phyloP scores from a whole-genome alignment of 768 basidiomycete species.

The Cystoderma amianthinum region DNA sequence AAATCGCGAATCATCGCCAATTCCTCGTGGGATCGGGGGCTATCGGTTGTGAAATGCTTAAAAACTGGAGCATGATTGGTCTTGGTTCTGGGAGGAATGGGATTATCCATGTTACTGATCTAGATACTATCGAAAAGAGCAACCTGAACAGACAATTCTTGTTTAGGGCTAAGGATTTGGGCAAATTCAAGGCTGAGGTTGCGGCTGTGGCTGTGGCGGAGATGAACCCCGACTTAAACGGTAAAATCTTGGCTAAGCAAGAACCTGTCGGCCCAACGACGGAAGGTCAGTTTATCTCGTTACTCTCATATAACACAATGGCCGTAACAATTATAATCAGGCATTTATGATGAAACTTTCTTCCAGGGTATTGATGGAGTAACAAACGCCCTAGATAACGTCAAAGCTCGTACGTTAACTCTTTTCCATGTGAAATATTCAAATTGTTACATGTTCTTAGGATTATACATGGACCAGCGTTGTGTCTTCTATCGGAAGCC shows the following conservation, averaged over 20 bases:
- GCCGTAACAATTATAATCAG: too few species aligned
- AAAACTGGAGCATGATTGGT: constrained; percentile 99
- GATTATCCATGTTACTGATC: constrained; percentile 86
- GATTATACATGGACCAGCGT: constrained; percentile 96
- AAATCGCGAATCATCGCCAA: constrained; percentile 82
- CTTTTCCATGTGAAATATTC: neutral
- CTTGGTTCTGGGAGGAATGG: constrained; percentile 76
- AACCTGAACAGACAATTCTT: constrained; percentile 98
- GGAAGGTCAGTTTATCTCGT: constrained; percentile 80
- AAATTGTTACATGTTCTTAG: constrained; percentile 25
- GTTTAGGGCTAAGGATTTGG: constrained; percentile 93
- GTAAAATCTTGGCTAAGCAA: constrained; percentile 84
- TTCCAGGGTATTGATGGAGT: constrained; percentile 87
- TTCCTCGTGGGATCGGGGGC: constrained; percentile 99
- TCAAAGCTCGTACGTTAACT: constrained; percentile 75
- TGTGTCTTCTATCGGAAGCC: constrained; percentile 97
- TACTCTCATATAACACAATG: too few species aligned
- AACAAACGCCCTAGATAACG: constrained; percentile 96
- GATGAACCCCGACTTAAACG: constrained; percentile 90
- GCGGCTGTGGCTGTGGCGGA: constrained; percentile 86
- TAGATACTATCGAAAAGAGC: constrained; percentile 99
- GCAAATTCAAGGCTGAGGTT: constrained; percentile 95
- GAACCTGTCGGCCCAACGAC: constrained; percentile 90
- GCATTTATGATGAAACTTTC: constrained; percentile 83
- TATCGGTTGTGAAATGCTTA: constrained; percentile 99